phyloP scores from a whole-genome alignment of 2,329 filamentous ascomycete species.

The Fusarium equiseti region DNA sequence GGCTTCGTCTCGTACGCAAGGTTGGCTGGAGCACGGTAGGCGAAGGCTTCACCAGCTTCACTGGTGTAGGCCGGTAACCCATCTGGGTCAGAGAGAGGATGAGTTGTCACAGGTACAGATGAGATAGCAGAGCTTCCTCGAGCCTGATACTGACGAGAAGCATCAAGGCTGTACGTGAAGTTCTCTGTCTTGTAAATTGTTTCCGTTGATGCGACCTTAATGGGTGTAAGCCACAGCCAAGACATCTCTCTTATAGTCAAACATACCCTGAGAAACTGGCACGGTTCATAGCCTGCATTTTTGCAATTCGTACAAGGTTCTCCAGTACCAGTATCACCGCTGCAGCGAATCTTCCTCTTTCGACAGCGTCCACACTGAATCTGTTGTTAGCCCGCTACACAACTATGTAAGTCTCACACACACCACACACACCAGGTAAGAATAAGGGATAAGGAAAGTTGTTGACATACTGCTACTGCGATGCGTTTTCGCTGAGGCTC shows the following conservation, averaged over 20 bases:
- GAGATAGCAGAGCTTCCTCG: conserved; percentile 39
- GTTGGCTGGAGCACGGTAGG: conserved; percentile 39
- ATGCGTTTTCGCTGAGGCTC: conserved; percentile 67
- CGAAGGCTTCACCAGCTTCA: conserved; percentile 36
- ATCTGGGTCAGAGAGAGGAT: conserved; percentile 36
- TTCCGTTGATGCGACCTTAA: conserved; percentile 52
- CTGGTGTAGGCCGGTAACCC: conserved; percentile 26
- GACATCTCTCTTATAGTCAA: neutral
- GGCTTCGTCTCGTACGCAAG: conserved; percentile 45
- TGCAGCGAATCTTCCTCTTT: conserved; percentile 95
- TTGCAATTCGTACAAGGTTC: conserved; percentile 86
- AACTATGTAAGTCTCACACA: conserved; percentile 44
- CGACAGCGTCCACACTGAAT: conserved; percentile 86
- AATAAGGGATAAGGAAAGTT: neutral
- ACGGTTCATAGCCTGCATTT: conserved; percentile 75
- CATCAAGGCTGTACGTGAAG: conserved; percentile 49
- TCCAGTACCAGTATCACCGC: conserved; percentile 83
- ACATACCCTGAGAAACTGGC: conserved; percentile 83
- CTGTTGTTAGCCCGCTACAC: conserved; percentile 39
- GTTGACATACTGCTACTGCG: conserved; percentile 66
- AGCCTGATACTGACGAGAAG: conserved; percentile 50
- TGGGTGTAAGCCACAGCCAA: conserved; percentile 5
- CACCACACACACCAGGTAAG: conserved; percentile 42
- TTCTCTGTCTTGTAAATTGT: conserved; percentile 45
- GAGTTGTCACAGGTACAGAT: conserved; percentile 22